Conservation (phyloP, 2,329 filamentous ascomycete genomes). For the Colletotrichum musae region DNA sequence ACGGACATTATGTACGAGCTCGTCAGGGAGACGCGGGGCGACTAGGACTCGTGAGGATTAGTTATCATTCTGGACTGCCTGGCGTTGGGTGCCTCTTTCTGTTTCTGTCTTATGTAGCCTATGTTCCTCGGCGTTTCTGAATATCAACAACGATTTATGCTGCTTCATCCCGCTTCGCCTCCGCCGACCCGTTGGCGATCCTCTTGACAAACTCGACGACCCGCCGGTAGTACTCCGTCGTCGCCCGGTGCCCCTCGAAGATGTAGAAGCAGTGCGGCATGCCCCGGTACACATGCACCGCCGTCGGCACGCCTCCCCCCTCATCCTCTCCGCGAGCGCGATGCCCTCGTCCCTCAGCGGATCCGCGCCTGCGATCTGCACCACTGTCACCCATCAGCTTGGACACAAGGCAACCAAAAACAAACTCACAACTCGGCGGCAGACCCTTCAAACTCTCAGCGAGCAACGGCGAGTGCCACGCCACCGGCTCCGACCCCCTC, state of each 20-base stretch:
- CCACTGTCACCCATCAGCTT: conserved; percentile 44
- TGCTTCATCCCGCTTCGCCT: background rate
- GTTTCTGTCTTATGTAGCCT: background rate
- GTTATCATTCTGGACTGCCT: too few relatives aligned
- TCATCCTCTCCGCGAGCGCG: conserved; percentile 54
- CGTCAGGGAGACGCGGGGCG: conserved; percentile 1
- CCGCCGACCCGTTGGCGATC: background rate
- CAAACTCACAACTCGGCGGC: conserved; percentile 51
- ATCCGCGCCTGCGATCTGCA: conserved; percentile 54
- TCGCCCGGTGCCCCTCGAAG: conserved; percentile 39
- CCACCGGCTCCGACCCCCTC: conserved; percentile 43
- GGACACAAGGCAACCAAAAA: background rate
- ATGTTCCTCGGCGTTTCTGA: background rate
- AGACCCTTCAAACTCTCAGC: conserved; percentile 49
- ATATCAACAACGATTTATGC: background rate
- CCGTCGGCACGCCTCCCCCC: conserved; percentile 49
- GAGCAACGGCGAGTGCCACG: conserved; percentile 51
- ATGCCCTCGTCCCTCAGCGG: conserved; percentile 55
- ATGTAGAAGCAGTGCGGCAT: conserved; percentile 54
- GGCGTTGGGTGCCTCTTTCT: too few relatives aligned
- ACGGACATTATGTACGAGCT: conserved; percentile 66
- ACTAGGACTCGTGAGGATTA: too few relatives aligned
- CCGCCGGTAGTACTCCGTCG: conserved; percentile 42
- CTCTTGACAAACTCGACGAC: conserved; percentile 42
- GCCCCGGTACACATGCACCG: conserved; percentile 51